A percentile compares a stretch with the other conserved stretches of the same genome.
These are phyloP conservation scores for Musa troglodytarum DNA, from an alignment of 176 grass and related monocot species.

Conservation along the genomic window DNA sequence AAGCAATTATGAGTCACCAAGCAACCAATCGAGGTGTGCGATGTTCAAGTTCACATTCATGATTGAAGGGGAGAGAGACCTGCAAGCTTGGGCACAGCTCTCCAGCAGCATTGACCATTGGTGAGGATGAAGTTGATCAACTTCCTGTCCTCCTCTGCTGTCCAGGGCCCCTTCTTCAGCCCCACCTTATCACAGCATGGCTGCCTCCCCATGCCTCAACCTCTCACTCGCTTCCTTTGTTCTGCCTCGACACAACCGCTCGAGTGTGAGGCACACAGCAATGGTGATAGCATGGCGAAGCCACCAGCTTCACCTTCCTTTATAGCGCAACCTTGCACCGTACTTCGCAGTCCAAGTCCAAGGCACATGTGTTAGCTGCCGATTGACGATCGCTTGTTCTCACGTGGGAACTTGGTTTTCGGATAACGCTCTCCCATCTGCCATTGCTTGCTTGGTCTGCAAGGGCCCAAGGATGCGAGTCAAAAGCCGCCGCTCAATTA, in stretches of 20 bases:
- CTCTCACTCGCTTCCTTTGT: not conserved
- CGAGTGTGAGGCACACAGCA: not conserved
- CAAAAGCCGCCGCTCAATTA: too few species aligned
- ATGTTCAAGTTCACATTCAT: too few species aligned
- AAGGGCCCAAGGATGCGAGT: too few species aligned
- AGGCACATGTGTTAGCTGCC: not conserved
- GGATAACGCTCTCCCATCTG: not conserved
- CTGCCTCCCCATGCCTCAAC: slow-evolving; percentile 60
- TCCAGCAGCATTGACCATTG: slow-evolving; percentile 86
- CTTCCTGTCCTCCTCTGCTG: slow-evolving; percentile 82
- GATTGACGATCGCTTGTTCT: not conserved
- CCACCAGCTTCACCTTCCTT: not conserved
- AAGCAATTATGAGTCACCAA: too few species aligned
- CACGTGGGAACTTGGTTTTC: not conserved
- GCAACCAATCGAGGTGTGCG: too few species aligned
- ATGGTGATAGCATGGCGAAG: not conserved
- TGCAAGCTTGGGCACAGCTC: slow-evolving; percentile 81
- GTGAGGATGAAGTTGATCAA: slow-evolving; percentile 66
- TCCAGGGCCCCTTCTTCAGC: slow-evolving; percentile 86
- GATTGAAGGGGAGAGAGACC: slow-evolving; percentile 15
- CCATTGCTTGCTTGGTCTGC: too few species aligned
- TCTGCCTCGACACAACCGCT: not conserved
- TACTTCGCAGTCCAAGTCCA: not conserved
- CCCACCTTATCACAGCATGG: slow-evolving; percentile 87
- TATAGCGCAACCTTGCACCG: not conserved